A percentile compares a stretch with the other conserved stretches of the same genome.
These are phyloP conservation scores for Musa troglodytarum DNA, from an alignment of 176 grass and related monocot genomes.

Conservation along the genomic window DNA sequence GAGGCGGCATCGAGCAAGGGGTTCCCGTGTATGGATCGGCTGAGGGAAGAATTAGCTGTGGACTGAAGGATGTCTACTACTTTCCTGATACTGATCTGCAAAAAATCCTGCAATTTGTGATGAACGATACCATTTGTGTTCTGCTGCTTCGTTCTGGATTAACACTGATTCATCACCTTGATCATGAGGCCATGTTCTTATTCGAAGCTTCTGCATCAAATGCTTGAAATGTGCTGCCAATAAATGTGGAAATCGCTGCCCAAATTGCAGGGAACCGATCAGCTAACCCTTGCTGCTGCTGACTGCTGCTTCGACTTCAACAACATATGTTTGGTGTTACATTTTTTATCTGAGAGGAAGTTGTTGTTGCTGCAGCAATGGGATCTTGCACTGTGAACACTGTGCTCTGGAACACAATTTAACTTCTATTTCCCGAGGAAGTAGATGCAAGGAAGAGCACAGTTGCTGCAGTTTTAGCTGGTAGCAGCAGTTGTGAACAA, in stretches of 20 bases:
- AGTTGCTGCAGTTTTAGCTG: conserved; percentile 7
- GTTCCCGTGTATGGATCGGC: no score
- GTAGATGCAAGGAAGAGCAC: conserved; percentile 51
- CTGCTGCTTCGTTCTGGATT: no score
- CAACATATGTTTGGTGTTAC: background rate
- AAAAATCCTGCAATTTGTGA: no score
- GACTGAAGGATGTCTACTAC: no score
- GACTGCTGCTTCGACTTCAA: background rate
- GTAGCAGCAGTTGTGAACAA: background rate
- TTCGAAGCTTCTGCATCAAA: no score
- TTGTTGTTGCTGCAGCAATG: conserved; percentile 44
- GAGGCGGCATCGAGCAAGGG: no score
- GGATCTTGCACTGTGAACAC: conserved; percentile 78
- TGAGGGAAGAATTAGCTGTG: no score
- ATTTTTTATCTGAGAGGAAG: conserved; percentile 3
- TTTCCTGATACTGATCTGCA: no score
- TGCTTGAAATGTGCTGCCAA: conserved; percentile 34
- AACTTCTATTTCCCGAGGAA: conserved; percentile 75
- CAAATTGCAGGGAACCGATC: conserved; percentile 76
- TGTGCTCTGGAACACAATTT: conserved; percentile 93
- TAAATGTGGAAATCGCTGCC: conserved; percentile 79
- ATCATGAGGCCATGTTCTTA: no score
- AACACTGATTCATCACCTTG: no score
- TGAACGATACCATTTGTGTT: no score
- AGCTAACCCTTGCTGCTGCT: conserved; percentile 31